Base-by-base conservation (phyloP, 2,329 filamentous ascomycete species). In the Trichophyton benhamiae region DNA sequence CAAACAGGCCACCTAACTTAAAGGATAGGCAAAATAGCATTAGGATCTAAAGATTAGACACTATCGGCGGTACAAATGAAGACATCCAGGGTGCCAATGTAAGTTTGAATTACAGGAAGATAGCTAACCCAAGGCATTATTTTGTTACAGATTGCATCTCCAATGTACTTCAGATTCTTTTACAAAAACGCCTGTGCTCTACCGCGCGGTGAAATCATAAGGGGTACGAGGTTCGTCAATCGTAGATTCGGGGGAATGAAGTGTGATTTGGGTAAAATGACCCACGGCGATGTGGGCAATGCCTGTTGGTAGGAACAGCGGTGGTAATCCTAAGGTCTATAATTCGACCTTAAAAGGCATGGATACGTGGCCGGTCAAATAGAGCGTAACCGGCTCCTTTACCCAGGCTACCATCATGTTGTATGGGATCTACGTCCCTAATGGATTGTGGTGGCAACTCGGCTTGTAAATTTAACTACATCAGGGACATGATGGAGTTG, bases 401-500 rank as follows among this genome's bases (percentile, higher is more conserved):
- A 52, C 46, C 11, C 22, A 11, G 22, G 20, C 9, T 52, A 22
- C 46, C 13, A 6, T 27, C 20, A 25, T 15, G 11, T 20, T 15
- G 20, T 52, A 52, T 27, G 46, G 22, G 20, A 27, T 25, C 46
- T 27, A 22, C 4, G 46, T 27, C 46, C 9, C 22, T 27, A 20
- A 52, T 52, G 46, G 46, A 27, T 52, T 52, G 7, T 15, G 46
- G 22, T 13, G 20, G 3, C 20, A 22, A 27, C 15, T 52, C 13
- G 46, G 13, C 27, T n/a, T 27, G n/a, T 15, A 20, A 17, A 17
- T 7, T 7, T 44, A 15, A 44, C 41, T 64, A 69, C 67, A 69
- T 69, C 65, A 71, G 69, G 7, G 69, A 70, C 71, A 72, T 72
- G 44, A 75, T 67, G 3, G 73, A 72, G 60, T 70, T 75, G 61